Conservation (phyloP, 2,329 filamentous ascomycete genomes). For the Myriosclerotinia curreyana region DNA sequence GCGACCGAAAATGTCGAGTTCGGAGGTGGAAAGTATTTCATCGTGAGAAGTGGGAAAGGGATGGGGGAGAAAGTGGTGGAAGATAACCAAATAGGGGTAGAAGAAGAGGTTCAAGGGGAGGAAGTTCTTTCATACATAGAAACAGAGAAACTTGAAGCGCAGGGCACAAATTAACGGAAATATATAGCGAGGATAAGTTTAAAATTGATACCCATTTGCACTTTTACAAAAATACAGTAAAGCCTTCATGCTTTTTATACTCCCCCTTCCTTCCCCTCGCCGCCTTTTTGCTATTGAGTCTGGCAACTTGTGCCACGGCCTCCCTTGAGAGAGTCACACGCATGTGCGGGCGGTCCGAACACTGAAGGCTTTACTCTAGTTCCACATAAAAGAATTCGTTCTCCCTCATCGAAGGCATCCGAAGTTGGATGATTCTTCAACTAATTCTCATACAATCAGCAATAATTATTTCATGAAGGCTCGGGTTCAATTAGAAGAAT, state of each 20-base stretch:
- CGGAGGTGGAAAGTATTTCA: constrained; percentile 39
- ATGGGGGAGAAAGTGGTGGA: neutral
- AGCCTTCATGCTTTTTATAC: neutral
- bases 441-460: too few relatives aligned
- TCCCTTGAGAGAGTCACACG: too few relatives aligned
- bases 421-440: too few relatives aligned
- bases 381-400: too few relatives aligned
- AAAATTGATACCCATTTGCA: constrained; percentile 15
- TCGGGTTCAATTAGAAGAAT: too few relatives aligned
- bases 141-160: neutral
- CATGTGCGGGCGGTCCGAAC: too few relatives aligned
- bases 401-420: too few relatives aligned
- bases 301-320: too few relatives aligned
- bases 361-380: too few relatives aligned
- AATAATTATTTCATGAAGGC: too few relatives aligned
- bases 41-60: constrained; percentile 39
- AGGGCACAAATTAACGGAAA: neutral
- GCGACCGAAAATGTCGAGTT: constrained; percentile 37
- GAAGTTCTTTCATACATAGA: neutral
- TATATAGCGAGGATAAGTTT: neutral
- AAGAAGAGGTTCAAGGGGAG: neutral
- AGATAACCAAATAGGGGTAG: neutral
- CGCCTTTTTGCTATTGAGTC: too few relatives aligned
- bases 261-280: neutral
- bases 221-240: neutral